Percentiles rank a stretch among this genome's conserved stretches.
phyloP scores from a whole-genome alignment of 1,139 yeast genomes.

The Meyerozyma smithsonii region DNA sequence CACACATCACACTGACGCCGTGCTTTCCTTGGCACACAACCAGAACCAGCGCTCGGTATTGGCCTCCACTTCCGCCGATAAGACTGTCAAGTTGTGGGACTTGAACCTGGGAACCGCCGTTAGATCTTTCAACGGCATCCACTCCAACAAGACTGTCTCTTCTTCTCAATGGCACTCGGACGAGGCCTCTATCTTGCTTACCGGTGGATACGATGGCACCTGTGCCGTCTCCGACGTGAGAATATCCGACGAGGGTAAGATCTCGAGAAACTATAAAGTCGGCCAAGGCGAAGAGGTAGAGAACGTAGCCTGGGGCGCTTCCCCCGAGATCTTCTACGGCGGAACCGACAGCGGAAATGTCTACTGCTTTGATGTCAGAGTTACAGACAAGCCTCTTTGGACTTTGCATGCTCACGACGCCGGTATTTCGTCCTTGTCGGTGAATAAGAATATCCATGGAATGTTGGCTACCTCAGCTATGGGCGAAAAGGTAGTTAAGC shows the following conservation, averaged over 20 bases:
- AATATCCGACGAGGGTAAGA: slow-evolving; percentile 54
- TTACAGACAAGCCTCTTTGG: slow-evolving; percentile 73
- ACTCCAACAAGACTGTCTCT: slow-evolving; percentile 71
- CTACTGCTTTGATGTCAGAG: slow-evolving; percentile 83
- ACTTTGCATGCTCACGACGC: slow-evolving; percentile 96
- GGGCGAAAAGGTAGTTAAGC: slow-evolving; percentile 81
- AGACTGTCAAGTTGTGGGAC: slow-evolving; percentile 95
- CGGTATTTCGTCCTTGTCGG: slow-evolving; percentile 79
- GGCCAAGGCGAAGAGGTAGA: slow-evolving; percentile 78
- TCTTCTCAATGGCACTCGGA: slow-evolving; percentile 79
- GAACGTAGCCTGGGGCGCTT: slow-evolving; percentile 62
- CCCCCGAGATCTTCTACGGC: slow-evolving; percentile 63
- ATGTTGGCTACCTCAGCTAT: slow-evolving; percentile 82
- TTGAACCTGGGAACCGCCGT: slow-evolving; percentile 71
- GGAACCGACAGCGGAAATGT: slow-evolving; percentile 93
- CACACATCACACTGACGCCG: slow-evolving; percentile 91
- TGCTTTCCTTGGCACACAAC: slow-evolving; percentile 82
- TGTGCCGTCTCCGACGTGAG: slow-evolving; percentile 83
- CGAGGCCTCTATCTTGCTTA: slow-evolving; percentile 74
- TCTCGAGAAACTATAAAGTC: slow-evolving; percentile 62
- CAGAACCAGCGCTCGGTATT: slow-evolving; percentile 75
- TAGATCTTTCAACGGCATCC: slow-evolving; percentile 57
- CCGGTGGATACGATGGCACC: slow-evolving; percentile 89
- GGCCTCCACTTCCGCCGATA: slow-evolving; percentile 94
- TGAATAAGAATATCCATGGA: slow-evolving; percentile 65